A percentile compares a stretch with the other conserved stretches of the same genome.
Evolutionary conservation across 2,329 filamentous ascomycete species (phyloP).

Genomic region (Lecanoromycetidae sp.): DNA sequence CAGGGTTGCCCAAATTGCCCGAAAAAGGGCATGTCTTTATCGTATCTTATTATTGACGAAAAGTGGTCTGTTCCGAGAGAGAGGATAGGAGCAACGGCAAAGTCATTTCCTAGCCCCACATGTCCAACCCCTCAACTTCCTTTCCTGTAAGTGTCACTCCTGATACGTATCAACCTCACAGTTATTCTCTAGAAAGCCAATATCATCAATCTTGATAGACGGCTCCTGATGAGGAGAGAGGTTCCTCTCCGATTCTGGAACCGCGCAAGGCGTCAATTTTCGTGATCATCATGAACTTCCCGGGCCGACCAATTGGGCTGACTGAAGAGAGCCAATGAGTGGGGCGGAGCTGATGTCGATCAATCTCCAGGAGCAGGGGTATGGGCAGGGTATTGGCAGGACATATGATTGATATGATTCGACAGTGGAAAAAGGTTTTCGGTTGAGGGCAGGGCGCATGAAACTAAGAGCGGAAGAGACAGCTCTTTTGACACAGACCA

Average conservation of each 20-base stretch:
- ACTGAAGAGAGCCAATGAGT: no score
- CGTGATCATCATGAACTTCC: conserved; percentile 8
- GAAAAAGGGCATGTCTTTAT: no score
- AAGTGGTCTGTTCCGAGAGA: no score
- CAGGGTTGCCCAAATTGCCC: no score
- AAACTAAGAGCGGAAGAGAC: conserved; percentile 13
- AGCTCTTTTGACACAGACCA: conserved; percentile 11
- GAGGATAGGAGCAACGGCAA: no score
- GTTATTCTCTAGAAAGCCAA: no score
- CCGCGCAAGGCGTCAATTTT: conserved; percentile 2
- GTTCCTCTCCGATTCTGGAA: neutral
- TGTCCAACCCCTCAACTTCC: no score
- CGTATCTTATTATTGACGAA: no score
- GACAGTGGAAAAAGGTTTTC: conserved; percentile 3
- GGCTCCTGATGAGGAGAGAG: neutral
- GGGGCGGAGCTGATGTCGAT: no score
- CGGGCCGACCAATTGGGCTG: conserved; percentile 11
- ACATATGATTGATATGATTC: neutral
- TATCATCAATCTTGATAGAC: no score
- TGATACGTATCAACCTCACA: neutral
- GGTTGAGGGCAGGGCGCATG: conserved; percentile 11
- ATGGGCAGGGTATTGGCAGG: neutral
- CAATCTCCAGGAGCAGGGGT: neutral
- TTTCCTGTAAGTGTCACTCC: neutral
- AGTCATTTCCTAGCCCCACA: no score